A percentile compares a stretch with the other conserved stretches of the same genome.
phyloP scores from a whole-genome alignment of 202 grass and related monocot genomes.

The Cymbopogon flexuosus region DNA sequence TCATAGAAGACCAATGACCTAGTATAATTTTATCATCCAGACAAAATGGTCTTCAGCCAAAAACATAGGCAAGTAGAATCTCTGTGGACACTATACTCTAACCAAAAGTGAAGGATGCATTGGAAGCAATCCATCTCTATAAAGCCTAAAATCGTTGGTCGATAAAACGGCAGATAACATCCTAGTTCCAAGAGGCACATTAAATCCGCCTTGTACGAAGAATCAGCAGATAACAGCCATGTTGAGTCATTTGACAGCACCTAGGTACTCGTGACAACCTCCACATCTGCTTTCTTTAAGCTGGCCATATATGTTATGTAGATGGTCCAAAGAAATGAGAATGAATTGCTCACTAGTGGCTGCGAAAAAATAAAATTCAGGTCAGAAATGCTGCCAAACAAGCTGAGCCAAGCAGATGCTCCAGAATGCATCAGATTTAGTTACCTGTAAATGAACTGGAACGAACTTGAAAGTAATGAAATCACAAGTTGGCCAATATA shows the following conservation, averaged over 20 bases:
- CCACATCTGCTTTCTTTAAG: constrained; percentile 64
- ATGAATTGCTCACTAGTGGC: constrained; percentile 92
- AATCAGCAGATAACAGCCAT: constrained; percentile 9
- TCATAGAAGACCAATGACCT: neutral
- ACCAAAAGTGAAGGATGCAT: neutral
- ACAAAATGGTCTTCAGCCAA: constrained; percentile 13
- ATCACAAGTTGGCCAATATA: constrained; percentile 90
- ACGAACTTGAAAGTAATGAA: constrained; percentile 96
- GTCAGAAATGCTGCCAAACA: constrained; percentile 25
- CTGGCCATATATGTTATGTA: constrained; percentile 98
- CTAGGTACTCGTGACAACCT: constrained; percentile 38
- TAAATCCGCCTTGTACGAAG: constrained; percentile 11
- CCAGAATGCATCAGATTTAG: constrained; percentile 16
- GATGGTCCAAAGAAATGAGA: constrained; percentile 94
- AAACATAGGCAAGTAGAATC: constrained; percentile 10
- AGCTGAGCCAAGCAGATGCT: neutral
- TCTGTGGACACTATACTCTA: constrained; percentile 28
- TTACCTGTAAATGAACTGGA: constrained; percentile 91
- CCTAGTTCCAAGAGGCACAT: neutral
- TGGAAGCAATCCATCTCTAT: constrained; percentile 12
- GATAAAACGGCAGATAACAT: neutral
- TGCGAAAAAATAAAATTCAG: constrained; percentile 34
- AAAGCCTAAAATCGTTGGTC: neutral
- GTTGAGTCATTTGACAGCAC: constrained; percentile 21
- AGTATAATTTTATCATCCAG: constrained; percentile 25